These are phyloP conservation scores for Zygotorulaspora florentina DNA, from an alignment of 805 yeast species.

Conservation along the genomic window DNA sequence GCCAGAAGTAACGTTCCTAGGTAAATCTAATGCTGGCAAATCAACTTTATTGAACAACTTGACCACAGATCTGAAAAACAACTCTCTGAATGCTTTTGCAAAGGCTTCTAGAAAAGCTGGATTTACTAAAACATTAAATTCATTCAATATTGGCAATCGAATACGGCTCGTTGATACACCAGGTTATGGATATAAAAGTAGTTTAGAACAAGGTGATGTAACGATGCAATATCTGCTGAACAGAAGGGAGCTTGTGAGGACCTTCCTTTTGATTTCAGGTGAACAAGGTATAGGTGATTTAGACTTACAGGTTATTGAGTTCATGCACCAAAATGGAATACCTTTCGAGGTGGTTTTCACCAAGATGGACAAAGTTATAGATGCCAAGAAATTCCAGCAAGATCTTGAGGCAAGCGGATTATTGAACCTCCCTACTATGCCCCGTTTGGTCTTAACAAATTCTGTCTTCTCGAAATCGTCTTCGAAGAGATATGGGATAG, in stretches of 20 bases:
- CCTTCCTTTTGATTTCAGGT: slow-evolving; percentile 60
- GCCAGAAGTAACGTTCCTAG: slow-evolving; percentile 75
- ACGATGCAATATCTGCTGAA: slow-evolving; percentile 58
- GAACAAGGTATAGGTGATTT: slow-evolving; percentile 53
- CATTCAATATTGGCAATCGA: slow-evolving; percentile 60
- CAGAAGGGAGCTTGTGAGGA: slow-evolving; percentile 51
- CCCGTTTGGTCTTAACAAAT: slow-evolving; percentile 50
- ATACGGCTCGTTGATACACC: slow-evolving; percentile 79
- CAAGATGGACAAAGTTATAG: slow-evolving; percentile 58
- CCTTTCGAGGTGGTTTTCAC: slow-evolving; percentile 75
- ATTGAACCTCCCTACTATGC: slow-evolving; percentile 40
- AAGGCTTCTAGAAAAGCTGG: slow-evolving; percentile 54
- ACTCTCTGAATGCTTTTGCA: slow-evolving; percentile 41
- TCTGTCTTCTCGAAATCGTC: slow-evolving; percentile 38
- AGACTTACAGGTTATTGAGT: slow-evolving; percentile 51
- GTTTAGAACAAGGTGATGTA: slow-evolving; percentile 60
- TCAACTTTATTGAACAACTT: slow-evolving; percentile 68
- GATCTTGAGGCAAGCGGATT: slow-evolving; percentile 39
- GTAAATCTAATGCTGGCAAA: slow-evolving; percentile 85
- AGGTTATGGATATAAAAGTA: slow-evolving; percentile 80
- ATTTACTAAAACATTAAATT: slow-evolving; percentile 58
- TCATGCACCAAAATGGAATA: slow-evolving; percentile 50
- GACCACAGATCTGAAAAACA: slow-evolving; percentile 39
- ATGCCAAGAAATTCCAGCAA: slow-evolving; percentile 37
- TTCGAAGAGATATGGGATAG: slow-evolving; percentile 48